These are phyloP conservation scores for Tremella mesenterica DNA, from an alignment of 768 basidiomycete species.

Conservation along the genomic window DNA sequence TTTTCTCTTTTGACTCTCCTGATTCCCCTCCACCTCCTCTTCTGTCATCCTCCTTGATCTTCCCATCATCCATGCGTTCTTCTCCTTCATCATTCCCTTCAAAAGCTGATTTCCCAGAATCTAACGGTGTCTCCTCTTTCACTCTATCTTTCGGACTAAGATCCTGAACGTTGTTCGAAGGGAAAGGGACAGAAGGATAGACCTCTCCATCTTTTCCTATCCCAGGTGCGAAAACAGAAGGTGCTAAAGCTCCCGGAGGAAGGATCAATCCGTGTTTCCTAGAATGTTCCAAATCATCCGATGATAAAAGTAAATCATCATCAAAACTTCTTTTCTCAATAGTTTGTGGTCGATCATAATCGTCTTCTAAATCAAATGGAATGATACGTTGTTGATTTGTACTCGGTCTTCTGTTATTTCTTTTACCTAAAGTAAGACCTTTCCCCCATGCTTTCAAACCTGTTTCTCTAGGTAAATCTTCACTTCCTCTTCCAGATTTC, in stretches of 20 bases:
- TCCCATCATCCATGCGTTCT: too few species aligned
- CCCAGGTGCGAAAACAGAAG: background rate
- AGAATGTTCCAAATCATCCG: background rate
- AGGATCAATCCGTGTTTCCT: background rate
- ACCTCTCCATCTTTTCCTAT: constrained; percentile 8
- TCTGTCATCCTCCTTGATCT: too few species aligned
- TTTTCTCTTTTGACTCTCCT: too few species aligned
- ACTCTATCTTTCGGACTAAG: background rate
- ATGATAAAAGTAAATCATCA: constrained; percentile 16
- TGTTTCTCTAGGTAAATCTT: too few species aligned
- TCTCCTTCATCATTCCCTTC: too few species aligned
- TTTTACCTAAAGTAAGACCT: background rate
- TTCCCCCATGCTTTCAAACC: too few species aligned
- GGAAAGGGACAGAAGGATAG: constrained; percentile 23
- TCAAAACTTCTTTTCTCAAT: constrained; percentile 30
- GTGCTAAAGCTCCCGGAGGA: background rate
- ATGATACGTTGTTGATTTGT: background rate
- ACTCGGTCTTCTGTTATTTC: background rate
- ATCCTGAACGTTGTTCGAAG: constrained; percentile 1
- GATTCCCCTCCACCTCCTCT: too few species aligned
- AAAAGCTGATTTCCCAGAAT: too few species aligned
- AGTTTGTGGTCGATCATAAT: constrained; percentile 14
- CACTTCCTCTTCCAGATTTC: background rate
- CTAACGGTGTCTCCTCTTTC: background rate
- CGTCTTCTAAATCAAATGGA: background rate